Base-by-base conservation (phyloP, 2,329 filamentous ascomycete species). In the Neofusicoccum sp. region DNA sequence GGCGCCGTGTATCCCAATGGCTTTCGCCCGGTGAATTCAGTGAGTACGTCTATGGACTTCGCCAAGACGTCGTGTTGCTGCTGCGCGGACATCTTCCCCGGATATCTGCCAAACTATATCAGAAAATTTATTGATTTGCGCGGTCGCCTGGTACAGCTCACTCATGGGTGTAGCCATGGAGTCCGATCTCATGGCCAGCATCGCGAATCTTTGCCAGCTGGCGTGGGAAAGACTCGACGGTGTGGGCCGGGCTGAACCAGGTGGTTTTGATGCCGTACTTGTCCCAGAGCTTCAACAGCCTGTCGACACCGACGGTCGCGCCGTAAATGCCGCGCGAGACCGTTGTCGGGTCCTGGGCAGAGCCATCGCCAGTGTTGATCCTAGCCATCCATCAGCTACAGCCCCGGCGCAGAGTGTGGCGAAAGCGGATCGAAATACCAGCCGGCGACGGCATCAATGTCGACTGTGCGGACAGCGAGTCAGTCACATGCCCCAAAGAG, bases 191-290 rank as follows among this genome's bases (percentile, higher is more conserved):
- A 61, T 79, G 77, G 1, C 76, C 76, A 4, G 69, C 69, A 60
- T 78, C 75, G 5, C 74, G 65, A 34, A 79, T 71, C 68, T 76
- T 78, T 33, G 75, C 78, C 57, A 82, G 72, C 67, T 79, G 79
- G 26, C 74, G 71, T 0, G 79, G 82, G 66, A 83, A 79, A 0
- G 76, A 78, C 59, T 81, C 79, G 5, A 82, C 66, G 2, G 78
- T 69, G 63, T 79, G 76, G 3, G 71, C 76, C 11, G 76, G 77
- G 60, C 72, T 65, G 65, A 77, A 78, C 72, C 75, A 78, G 1
- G 75, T 78, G 7, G 74, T 65, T 61, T 73, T 74, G 66, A 79
- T 79, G 49, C 71, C 65, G 65, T 78, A 74, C 41, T 75, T 76
- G 44, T 72, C 68, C 66, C 68, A 78, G 7, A 80, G 68, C 48